Evolutionary conservation across 192 early-diverging fungal species (phyloP).

Genomic region (Dispira parvispora): DNA sequence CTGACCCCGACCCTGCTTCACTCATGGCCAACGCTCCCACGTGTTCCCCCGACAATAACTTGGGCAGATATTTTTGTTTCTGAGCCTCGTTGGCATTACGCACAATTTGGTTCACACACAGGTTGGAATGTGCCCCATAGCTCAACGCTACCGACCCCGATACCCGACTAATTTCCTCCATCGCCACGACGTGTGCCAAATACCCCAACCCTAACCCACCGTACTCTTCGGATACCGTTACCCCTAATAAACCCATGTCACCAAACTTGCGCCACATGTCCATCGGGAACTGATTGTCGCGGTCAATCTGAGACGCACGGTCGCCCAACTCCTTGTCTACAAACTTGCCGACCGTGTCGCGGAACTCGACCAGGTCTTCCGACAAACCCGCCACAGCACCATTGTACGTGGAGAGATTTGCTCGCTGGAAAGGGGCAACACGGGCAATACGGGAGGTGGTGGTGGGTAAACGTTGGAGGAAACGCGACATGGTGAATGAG

Average conservation of each 20-base stretch:
- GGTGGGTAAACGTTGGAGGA: too few relatives aligned
- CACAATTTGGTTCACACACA: conserved; percentile 92
- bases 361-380: conserved; percentile 53
- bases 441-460: too few relatives aligned
- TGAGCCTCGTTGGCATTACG: conserved; percentile 76
- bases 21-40: conserved; percentile 92
- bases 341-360: conserved; percentile 55
- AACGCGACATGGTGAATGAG: too few relatives aligned
- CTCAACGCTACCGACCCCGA: conserved; percentile 80
- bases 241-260: conserved; percentile 84
- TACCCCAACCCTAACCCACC: conserved; percentile 84
- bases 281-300: conserved; percentile 74
- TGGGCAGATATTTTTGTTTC: conserved; percentile 79
- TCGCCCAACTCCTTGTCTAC: conserved; percentile 66
- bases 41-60: conserved; percentile 71
- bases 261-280: conserved; percentile 98
- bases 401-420: conserved; percentile 44
- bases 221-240: conserved; percentile 75
- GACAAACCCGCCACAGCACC: conserved; percentile 57
- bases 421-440: background rate
- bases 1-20: conserved; percentile 74
- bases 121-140: conserved; percentile 94
- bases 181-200: conserved; percentile 72
- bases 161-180: conserved; percentile 85
- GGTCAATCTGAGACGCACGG: conserved; percentile 66